Evolutionary conservation across 345 rosid genomes (phyloP).

Genomic region (Citrus sinensis): DVS_A1.0 CM039161.1:81501-82000

Average conservation of each 20-base stretch:
- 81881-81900: background rate
- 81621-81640: too few species aligned
- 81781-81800: background rate
- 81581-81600: background rate
- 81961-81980: conserved; percentile 67
- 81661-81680: background rate
- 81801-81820: background rate
- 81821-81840: background rate
- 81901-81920: conserved; percentile 77
- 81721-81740: background rate
- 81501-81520: conserved; percentile 6
- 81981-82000: conserved; percentile 76
- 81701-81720: background rate
- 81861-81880: background rate
- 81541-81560: conserved; percentile 4
- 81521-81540: conserved; percentile 13
- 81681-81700: background rate
- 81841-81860: background rate
- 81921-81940: conserved; percentile 85
- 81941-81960: conserved; percentile 57
- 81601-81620: background rate
- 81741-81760: background rate
- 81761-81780: background rate
- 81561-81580: background rate
- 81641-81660: too few species aligned